These are phyloP conservation scores for Multifurca ochricompacta DNA, from an alignment of 768 basidiomycete species.

Conservation along the genomic window DNA sequence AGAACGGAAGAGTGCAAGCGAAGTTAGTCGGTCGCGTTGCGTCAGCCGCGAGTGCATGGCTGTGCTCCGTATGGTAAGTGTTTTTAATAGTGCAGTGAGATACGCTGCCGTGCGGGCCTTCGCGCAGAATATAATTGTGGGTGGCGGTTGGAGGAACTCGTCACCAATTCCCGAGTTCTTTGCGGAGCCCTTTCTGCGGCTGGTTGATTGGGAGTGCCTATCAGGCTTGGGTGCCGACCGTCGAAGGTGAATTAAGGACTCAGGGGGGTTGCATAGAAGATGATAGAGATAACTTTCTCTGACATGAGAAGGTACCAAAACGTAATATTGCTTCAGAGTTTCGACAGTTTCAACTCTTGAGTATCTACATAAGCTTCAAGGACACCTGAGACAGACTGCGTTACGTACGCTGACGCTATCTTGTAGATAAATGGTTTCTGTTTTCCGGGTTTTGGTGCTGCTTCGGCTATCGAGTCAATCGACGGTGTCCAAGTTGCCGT, in stretches of 20 bases:
- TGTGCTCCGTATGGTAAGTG: constrained; percentile 74
- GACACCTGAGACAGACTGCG: not conserved
- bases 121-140: constrained; percentile 91
- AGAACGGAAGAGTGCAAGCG: constrained; percentile 80
- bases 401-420: constrained; percentile 59
- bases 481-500: constrained; percentile 90
- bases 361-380: constrained; percentile 10
- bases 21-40: constrained; percentile 80
- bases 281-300: constrained; percentile 89
- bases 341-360: constrained; percentile 81
- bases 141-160: constrained; percentile 70
- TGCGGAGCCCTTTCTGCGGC: constrained; percentile 24
- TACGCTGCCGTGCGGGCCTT: constrained; percentile 87
- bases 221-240: constrained; percentile 35
- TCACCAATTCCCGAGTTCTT: constrained; percentile 30
- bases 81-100: constrained; percentile 70
- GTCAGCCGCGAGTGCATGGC: constrained; percentile 90
- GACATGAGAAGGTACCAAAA: constrained; percentile 91
- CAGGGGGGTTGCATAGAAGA: constrained; percentile 83
- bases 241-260: constrained; percentile 60
- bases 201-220: constrained; percentile 20
- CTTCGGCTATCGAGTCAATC: constrained; percentile 69
- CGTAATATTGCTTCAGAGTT: constrained; percentile 79
- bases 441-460: constrained; percentile 74
- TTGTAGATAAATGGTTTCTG: constrained; percentile 80